Evolutionary conservation across 768 basidiomycete genomes (phyloP).

Genomic region (Boletus edulis): DNA sequence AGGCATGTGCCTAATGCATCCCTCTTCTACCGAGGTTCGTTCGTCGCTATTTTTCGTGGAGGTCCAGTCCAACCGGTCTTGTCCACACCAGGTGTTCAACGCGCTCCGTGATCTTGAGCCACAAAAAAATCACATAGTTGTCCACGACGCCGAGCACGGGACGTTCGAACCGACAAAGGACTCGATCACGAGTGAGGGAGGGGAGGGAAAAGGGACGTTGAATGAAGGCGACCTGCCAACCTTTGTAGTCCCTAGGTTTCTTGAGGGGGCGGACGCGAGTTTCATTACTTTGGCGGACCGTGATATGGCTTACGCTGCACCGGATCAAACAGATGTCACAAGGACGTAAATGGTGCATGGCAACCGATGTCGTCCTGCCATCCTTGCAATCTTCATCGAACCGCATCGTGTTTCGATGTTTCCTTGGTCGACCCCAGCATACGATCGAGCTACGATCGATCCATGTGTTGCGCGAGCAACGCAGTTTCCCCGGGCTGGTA

Average conservation of each 20-base stretch:
- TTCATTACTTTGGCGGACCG: no score
- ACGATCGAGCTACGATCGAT: no score
- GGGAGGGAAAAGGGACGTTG: not conserved
- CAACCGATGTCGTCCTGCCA: not conserved
- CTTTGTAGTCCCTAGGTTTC: not conserved
- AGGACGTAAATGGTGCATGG: not conserved
- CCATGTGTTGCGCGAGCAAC: no score
- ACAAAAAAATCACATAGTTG: not conserved
- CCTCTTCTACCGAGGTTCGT: not conserved
- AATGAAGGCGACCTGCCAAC: slow-evolving; percentile 45
- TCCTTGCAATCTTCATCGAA: no score
- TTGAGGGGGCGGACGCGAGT: not conserved
- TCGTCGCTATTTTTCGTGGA: not conserved
- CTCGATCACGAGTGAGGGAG: not conserved
- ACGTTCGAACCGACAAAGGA: not conserved
- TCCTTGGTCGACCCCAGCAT: no score
- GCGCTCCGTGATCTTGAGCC: not conserved
- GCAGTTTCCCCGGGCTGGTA: no score
- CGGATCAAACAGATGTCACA: not conserved
- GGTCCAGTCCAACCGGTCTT: not conserved
- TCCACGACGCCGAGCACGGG: no score
- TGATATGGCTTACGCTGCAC: not conserved
- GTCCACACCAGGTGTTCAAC: not conserved
- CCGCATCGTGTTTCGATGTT: no score
- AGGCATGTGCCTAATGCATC: no score